These are phyloP conservation scores for Apophysomyces elegans DNA, from an alignment of 371 early-diverging fungal genomes.

Conservation along the genomic window DNA sequence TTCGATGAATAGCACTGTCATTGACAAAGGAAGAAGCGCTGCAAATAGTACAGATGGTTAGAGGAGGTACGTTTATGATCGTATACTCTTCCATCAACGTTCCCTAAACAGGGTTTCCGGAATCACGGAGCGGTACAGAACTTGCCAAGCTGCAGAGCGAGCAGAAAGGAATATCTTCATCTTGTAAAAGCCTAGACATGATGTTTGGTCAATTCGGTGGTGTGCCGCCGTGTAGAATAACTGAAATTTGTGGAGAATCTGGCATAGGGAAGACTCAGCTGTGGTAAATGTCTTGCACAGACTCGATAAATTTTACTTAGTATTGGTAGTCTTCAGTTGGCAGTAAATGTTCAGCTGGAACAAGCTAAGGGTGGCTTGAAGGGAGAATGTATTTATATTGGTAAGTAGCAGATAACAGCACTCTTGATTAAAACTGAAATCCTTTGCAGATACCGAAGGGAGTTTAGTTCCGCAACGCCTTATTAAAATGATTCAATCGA, in stretches of 20 bases:
- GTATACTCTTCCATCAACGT: background rate
- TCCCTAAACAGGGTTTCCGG: background rate
- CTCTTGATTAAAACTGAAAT: background rate
- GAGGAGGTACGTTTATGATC: constrained; percentile 15
- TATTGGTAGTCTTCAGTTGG: constrained; percentile 61
- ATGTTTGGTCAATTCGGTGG: constrained; percentile 49
- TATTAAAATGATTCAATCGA: constrained; percentile 39
- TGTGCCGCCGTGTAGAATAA: constrained; percentile 53
- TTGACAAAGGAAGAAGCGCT: constrained; percentile 12
- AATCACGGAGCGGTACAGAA: background rate
- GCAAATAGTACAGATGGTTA: constrained; percentile 9
- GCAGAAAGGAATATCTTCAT: constrained; percentile 40
- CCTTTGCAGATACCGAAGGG: constrained; percentile 66
- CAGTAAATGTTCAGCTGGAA: constrained; percentile 59
- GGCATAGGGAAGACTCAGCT: constrained; percentile 74
- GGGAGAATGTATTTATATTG: constrained; percentile 70
- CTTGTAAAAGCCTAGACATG: constrained; percentile 44
- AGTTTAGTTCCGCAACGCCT: constrained; percentile 52
- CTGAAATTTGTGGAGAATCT: constrained; percentile 70
- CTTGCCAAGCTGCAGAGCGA: constrained; percentile 11
- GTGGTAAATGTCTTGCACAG: constrained; percentile 40
- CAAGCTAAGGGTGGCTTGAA: constrained; percentile 38
- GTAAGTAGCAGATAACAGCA: constrained; percentile 25
- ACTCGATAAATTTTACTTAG: background rate
- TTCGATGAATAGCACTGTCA: constrained; percentile 8